Evolutionary conservation across 2,329 filamentous ascomycete genomes (phyloP), one percentile per base, ranked within the genome.

Genomic region (Scedosporium aurantiacum): DNA sequence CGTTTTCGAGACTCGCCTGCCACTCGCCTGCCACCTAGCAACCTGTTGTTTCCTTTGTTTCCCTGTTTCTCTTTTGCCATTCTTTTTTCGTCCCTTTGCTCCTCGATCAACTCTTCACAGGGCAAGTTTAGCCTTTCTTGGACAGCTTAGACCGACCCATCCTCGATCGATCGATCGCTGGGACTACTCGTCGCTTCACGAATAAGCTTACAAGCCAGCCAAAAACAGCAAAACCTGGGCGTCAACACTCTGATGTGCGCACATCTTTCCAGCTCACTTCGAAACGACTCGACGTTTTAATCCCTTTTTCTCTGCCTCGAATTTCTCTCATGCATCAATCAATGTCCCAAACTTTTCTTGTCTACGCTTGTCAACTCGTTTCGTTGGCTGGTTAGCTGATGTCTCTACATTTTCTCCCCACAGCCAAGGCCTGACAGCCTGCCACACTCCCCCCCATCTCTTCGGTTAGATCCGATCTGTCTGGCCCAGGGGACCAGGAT

Each of bases 1-100:
- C 58, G 58, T 12, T 32, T 37, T 28, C 58, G 58, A 60, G 43
- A 60, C 58, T 60, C 43, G 58, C 16, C 58, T 32, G 43, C n/a
- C 47, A 50, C 27, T 60, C 43, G 58, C 16, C 58, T 32, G 43
- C n/a, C 47, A 50, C 27, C n/a, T n/a, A n/a, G n/a, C n/a, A 45
- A 12, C 5, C 57, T 3, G 32, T 28, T 52, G 23, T 37, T 23
- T 50, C 58, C 25, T 2, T n/a, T 10, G 47, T 43, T 21, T 10
- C 43, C 21, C 18, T 43, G 3, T 40, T 47, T 47, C 8, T 47
- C 8, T 43, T 43, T 43, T 23, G 16, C 21, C 18, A 23, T 18
- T 25, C 23, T 16, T 27, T 27, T 23, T 54, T 54, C 50, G 50
- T 14, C 23, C 23, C 12, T 23, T 54, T 7, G n/a, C 16, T 54